Percentiles rank a stretch among this genome's conserved stretches.
Evolutionary conservation across 2,329 filamentous ascomycete species (phyloP).

Genomic region (Ophiostoma quercus): DNA sequence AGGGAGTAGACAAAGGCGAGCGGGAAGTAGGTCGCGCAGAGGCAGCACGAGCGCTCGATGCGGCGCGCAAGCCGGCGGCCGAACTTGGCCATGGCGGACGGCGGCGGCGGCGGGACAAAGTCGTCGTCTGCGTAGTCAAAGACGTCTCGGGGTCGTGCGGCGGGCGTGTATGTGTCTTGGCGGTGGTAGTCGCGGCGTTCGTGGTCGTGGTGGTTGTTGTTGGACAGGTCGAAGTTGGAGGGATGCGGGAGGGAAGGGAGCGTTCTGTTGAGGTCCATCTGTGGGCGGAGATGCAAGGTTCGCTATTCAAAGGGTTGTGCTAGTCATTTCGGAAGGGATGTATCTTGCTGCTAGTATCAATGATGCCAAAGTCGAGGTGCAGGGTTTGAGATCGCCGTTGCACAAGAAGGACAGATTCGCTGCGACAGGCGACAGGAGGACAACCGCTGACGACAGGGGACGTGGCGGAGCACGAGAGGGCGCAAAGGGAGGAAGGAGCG

Average conservation of each 20-base stretch:
- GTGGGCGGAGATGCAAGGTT: background rate
- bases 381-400: background rate
- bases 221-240: background rate
- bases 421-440: background rate
- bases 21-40: conserved; percentile 75
- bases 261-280: conserved; percentile 14
- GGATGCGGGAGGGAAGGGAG: conserved; percentile 12
- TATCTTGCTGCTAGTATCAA: no score
- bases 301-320: background rate
- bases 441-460: conserved; percentile 4
- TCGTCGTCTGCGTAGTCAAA: conserved; percentile 10
- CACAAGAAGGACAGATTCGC: background rate
- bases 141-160: background rate
- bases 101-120: background rate
- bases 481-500: conserved; percentile 1
- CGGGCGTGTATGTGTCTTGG: background rate
- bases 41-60: conserved; percentile 79
- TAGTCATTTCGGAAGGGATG: background rate
- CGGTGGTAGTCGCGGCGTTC: conserved; percentile 8
- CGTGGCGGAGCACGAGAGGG: conserved; percentile 4
- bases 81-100: conserved; percentile 39
- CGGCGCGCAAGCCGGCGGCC: conserved; percentile 60
- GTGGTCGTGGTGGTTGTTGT: background rate
- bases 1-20: conserved; percentile 81
- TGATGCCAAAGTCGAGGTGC: background rate